These are phyloP conservation scores for Taphrina deformans DNA, from an alignment of 1,139 yeast species.

Conservation along the genomic window DNA sequence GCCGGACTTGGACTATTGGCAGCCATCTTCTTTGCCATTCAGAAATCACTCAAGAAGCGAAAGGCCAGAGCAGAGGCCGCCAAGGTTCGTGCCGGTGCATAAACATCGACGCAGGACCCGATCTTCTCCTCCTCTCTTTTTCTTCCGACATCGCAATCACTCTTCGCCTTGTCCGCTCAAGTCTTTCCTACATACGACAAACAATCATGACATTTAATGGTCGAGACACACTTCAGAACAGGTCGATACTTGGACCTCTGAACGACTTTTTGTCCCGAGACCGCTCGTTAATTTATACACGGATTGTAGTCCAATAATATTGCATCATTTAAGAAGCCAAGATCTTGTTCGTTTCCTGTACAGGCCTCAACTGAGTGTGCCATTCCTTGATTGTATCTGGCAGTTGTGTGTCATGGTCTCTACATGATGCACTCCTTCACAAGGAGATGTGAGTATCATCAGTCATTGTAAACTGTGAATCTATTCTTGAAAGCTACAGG, in stretches of 20 bases:
- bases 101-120: background rate
- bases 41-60: conserved; percentile 16
- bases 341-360: too few relatives aligned
- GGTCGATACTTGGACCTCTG: background rate
- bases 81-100: conserved; percentile 29
- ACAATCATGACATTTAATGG: background rate
- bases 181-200: conserved; percentile 5
- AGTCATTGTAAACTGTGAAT: too few relatives aligned
- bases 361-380: too few relatives aligned
- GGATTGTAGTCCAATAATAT: conserved; percentile 8
- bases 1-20: conserved; percentile 13
- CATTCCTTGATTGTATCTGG: too few relatives aligned
- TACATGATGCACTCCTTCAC: too few relatives aligned
- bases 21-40: conserved; percentile 15
- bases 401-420: too few relatives aligned
- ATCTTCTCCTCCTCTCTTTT: too few relatives aligned
- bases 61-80: conserved; percentile 26
- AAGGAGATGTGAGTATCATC: too few relatives aligned
- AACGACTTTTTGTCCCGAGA: background rate
- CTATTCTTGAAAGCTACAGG: too few relatives aligned
- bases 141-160: background rate
- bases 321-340: background rate
- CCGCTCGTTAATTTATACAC: conserved; percentile 3
- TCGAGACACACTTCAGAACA: background rate
- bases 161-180: background rate